phyloP scores from a whole-genome alignment of 2,329 filamentous ascomycete species.

The Dissoconium aciculare region DNA sequence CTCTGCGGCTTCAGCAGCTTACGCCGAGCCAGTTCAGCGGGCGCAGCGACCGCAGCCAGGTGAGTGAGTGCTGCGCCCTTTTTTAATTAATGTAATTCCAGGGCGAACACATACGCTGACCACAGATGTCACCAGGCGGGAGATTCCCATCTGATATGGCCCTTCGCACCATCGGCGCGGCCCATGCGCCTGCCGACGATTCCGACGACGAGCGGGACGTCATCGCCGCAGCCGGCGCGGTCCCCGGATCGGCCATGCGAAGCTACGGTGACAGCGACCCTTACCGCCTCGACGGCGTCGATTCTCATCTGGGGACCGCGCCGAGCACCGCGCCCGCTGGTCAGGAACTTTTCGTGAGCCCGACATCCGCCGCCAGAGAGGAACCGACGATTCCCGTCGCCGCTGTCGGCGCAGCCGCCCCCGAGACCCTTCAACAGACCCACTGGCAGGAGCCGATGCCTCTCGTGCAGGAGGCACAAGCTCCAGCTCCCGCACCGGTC shows the following conservation, averaged over 20 bases:
- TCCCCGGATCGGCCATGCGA: constrained; percentile 11
- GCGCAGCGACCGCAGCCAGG: constrained; percentile 69
- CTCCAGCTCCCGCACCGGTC: not conserved
- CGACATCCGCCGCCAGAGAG: constrained; percentile 1
- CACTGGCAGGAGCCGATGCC: not conserved
- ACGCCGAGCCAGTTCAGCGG: constrained; percentile 25
- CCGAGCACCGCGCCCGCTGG: too few relatives aligned
- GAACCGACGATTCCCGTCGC: constrained; percentile 3
- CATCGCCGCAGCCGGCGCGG: constrained; percentile 33
- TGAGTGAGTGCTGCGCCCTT: constrained; percentile 35
- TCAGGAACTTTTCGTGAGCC: constrained; percentile 3
- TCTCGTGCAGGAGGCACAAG: not conserved
- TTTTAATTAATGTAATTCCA: too few relatives aligned
- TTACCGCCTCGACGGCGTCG: constrained; percentile 18
- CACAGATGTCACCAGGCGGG: too few relatives aligned
- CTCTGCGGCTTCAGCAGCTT: constrained; percentile 40
- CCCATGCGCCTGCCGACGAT: constrained; percentile 41
- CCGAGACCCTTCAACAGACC: not conserved
- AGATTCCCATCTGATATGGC: constrained; percentile 91
- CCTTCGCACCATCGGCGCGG: constrained; percentile 48
- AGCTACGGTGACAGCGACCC: constrained; percentile 18
- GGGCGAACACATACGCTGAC: too few relatives aligned
- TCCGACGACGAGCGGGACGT: constrained; percentile 48
- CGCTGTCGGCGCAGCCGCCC: not conserved
- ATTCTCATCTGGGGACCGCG: too few relatives aligned